Conservation (phyloP, 179 eudicot species). For the Beta macrorhiza region DNA sequence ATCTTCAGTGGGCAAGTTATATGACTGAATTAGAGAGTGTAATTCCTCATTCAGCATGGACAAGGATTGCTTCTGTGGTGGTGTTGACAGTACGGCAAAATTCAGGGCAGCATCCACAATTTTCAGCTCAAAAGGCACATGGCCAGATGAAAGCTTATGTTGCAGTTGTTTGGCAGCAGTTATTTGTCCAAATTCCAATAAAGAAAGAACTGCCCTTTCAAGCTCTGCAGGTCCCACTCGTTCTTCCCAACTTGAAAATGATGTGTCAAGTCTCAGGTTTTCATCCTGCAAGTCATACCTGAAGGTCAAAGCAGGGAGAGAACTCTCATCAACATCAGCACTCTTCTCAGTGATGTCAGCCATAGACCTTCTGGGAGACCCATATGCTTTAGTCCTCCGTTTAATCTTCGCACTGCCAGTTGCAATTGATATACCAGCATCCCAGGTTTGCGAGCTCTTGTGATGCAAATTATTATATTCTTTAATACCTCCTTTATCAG, state of each 20-base stretch:
- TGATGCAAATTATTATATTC: conserved; percentile 47
- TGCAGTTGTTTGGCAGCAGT: conserved; percentile 96
- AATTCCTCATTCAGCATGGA: conserved; percentile 72
- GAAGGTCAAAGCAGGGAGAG: conserved; percentile 29
- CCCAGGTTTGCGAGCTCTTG: conserved; percentile 47
- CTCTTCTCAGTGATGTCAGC: conserved; percentile 50
- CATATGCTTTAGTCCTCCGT: conserved; percentile 66
- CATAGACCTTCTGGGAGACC: conserved; percentile 52
- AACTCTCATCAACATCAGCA: conserved; percentile 53
- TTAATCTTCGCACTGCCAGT: conserved; percentile 54
- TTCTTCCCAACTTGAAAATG: conserved; percentile 91
- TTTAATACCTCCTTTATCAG: conserved; percentile 53
- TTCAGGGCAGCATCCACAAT: conserved; percentile 78
- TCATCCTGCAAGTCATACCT: conserved; percentile 59
- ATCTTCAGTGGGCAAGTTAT: conserved; percentile 45
- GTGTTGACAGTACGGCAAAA: conserved; percentile 78
- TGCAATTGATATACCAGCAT: conserved; percentile 42
- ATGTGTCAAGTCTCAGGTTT: conserved; percentile 51
- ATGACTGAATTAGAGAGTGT: conserved; percentile 55
- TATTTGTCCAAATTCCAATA: conserved; percentile 91
- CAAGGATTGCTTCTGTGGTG: conserved; percentile 46
- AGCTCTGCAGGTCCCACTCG: conserved; percentile 87
- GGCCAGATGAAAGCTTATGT: conserved; percentile 71
- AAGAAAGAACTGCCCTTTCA: conserved; percentile 90
- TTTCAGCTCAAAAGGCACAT: conserved; percentile 62